Evolutionary conservation across 176 grass and related monocot species (phyloP), one percentile per base, ranked within the genome.

Genomic region (Thinopyrum elongatum): DNA sequence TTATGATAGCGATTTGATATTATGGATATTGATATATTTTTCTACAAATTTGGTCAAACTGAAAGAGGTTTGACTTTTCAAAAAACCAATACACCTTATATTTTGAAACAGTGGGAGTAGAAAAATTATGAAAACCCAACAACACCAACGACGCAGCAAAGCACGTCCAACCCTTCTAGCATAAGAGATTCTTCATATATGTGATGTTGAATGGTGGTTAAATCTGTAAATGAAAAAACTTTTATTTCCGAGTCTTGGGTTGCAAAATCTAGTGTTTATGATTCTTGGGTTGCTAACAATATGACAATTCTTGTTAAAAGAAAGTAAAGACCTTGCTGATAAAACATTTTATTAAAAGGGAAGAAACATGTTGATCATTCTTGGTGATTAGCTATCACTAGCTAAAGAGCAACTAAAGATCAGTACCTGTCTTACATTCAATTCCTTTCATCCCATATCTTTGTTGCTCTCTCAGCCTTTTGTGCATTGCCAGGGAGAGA

Each of bases 401-500:
- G 35, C 21, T 60, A 76, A 81, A 57, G 47, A 64, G 25, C 35
- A 78, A 10, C 23, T 7, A 10, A 41, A 70, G 7, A 36, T 72
- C 10, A 2, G 0, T 58, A 60, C 26, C 36, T 68, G 31, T 75
- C 3, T 59, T 22, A 70, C 21, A 2, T 6, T 25, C 4, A 3
- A 21, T 73, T 35, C 19, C 4, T 71, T 64, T 42, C 42, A 63
- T 62, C 33, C 17, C 70, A 41, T 74, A 49, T 33, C 16, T 25
- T 31, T 28, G 23, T 73, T 83, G 13, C 57, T 65, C 31, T 53
- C 28, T 39, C 19, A 83, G 10, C 9, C 36, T 61, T 28, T 31
- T 34, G 1, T 85, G 21, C 72, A 39, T 85, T 84, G 53, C 35
- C 63, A 98, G 96, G 93, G 96, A 47, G 93, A 95, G 86, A 98